A percentile compares a stretch with the other conserved stretches of the same genome.
These are phyloP conservation scores for Trichoderma breve DNA, from an alignment of 2,329 filamentous ascomycete genomes.

Conservation along the genomic window DNA sequence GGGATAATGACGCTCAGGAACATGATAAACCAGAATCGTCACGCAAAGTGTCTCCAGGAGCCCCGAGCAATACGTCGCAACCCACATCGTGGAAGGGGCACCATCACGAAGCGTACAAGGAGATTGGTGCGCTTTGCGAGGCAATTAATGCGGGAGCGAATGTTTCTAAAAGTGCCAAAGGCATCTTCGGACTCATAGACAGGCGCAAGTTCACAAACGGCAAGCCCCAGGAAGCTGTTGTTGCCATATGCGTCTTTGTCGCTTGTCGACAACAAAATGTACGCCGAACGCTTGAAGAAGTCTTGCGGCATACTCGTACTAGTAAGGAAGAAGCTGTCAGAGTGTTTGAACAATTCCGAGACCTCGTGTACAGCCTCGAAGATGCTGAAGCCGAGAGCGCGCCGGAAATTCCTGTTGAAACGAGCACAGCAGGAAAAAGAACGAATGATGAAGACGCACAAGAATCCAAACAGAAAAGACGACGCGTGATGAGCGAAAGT, in stretches of 20 bases:
- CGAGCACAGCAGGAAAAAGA: neutral
- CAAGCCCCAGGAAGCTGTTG: neutral
- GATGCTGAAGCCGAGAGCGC: no score
- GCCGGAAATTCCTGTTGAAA: neutral
- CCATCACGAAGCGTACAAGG: neutral
- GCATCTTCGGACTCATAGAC: neutral
- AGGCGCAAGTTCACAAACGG: neutral
- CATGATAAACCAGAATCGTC: neutral
- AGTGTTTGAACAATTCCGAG: no score
- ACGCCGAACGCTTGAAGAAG: no score
- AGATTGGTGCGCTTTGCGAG: neutral
- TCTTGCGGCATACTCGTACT: no score
- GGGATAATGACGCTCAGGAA: no score
- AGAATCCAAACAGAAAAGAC: neutral
- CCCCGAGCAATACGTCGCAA: neutral
- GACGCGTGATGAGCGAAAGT: neutral
- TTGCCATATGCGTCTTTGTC: neutral
- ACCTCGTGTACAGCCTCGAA: no score
- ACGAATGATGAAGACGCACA: neutral
- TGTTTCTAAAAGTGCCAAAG: neutral
- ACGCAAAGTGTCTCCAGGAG: neutral
- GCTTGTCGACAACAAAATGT: neutral
- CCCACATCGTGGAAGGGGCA: neutral
- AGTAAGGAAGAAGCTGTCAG: no score
- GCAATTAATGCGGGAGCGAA: neutral